Base-by-base conservation (phyloP, 2,329 filamentous ascomycete genomes). In the Didymosphaeria variabile region DNA sequence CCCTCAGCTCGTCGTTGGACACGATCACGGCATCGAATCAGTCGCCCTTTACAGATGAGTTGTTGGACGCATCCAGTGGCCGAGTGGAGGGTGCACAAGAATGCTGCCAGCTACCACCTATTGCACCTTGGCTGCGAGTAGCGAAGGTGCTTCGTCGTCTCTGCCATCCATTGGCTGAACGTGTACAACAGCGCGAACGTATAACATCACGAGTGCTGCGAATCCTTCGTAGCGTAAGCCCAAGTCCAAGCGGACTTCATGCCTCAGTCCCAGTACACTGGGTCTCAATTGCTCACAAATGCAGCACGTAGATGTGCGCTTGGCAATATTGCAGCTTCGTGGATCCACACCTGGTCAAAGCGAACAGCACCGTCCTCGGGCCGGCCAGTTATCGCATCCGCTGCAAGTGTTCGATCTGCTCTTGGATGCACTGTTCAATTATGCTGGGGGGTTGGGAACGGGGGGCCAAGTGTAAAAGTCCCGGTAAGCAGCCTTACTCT, bases 321-420 rank as follows among this genome's bases (percentile, higher is more conserved):
- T 74, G 74, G 72, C 75, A 73, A 71, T 73, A 74, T 63, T 68
- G 62, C 64, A 67, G 63, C 66, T 59, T 66, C 65, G 56, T 66
- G 65, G 74, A 79, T 78, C 77, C 70, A 63, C 70, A 63, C 75
- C 65, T 71, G 67, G 70, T 70, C 71, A 67, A 67, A 65, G 70
- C 72, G 67, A 70, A 61, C 67, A 74, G 68, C 66, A 76, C 74
- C 77, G 72, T 73, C 64, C 31, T 46, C 74, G 76, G 75, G 68
- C 72, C 75, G 77, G 72, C 71, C 72, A 77, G 68, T 76, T 76
- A 78, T 76, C 74, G 72, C 70, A 69, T 66, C 75, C 73, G 75
- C 76, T 77, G 74, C 77, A 76, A 73, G 75, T 75, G 68, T 73
- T 74, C 65, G 65, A 64, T 66, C 68, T 67, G 60, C 58, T 62